Evolutionary conservation across 163 green algal species (phyloP), one percentile per base, ranked within the genome.

Genomic region (Chloromonas sp.): DNA sequence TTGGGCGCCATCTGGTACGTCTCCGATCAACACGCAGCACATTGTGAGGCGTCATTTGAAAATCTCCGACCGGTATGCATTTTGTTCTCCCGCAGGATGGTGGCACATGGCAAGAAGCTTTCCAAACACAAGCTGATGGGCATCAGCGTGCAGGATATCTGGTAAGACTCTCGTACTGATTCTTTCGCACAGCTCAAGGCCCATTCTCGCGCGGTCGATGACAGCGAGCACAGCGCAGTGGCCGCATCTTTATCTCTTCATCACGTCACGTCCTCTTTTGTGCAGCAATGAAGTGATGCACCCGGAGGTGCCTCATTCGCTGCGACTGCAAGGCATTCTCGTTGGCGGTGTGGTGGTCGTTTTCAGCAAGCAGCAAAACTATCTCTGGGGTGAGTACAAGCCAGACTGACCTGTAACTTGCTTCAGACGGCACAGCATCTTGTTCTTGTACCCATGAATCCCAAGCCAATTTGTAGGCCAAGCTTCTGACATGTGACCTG

Each of bases 261-360:
- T n/a, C 66, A 76, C 11, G 66, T 76, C 66, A 76, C 8, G 66
- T 11, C 5, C 11, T 11, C 66, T 76, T 8, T 11, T 76, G 66
- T 85, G 90, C 92, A 97, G 93, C 85, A 85, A 96, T 0, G 87
- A 94, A 36, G 93, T 97, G 60, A 89, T 97, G 77, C 86, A 95
- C 76, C 95, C 95, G 14, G 93, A 95, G 5, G 91, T 96, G n/a
- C 94, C 95, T 0, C 95, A 98, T 14, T 94, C 93, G 1, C 89
- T 98, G 58, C 88, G 95, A 1, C 84, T 95, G 79, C 91, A 95
- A 60, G 92, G 90, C 80, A 93, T 96, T 71, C 88, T 95, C 0
- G 88, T 94, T 90, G 91, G 91, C 15, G 94, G 94, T 60, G 86
- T 98, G 8, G 91, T 93, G 15, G 89, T 97, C 58, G 87, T 97